Evolutionary conservation across 2,329 filamentous ascomycete species (phyloP).

Genomic region (Colletotrichum costaricense): DNA sequence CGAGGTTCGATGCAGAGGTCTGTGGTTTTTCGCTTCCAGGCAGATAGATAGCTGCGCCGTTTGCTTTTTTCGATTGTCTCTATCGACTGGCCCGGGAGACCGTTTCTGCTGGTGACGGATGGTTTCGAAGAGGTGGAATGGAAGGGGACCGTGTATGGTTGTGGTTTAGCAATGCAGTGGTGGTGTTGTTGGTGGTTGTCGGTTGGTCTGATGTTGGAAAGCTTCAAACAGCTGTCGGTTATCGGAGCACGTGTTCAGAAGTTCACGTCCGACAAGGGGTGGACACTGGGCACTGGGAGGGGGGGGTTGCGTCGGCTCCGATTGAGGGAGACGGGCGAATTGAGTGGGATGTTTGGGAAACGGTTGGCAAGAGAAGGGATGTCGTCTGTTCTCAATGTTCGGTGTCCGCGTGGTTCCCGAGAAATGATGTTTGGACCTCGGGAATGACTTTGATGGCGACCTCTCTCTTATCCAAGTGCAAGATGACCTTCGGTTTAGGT

Average conservation of each 20-base stretch:
- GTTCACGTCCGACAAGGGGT: constrained; percentile 18
- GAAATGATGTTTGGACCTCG: background rate
- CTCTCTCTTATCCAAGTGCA: background rate
- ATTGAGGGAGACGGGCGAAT: background rate
- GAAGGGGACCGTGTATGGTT: constrained; percentile 3
- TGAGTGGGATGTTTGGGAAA: background rate
- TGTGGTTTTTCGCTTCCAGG: constrained; percentile 8
- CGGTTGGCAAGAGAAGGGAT: background rate
- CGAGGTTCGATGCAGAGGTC: constrained; percentile 4
- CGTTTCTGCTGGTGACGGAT: background rate
- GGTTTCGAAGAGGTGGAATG: constrained; percentile 9
- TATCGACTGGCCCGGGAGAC: background rate
- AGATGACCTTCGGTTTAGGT: background rate
- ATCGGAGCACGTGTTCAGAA: constrained; percentile 34
- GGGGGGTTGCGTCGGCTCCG: background rate
- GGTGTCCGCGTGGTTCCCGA: background rate
- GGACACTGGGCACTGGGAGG: background rate
- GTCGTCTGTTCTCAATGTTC: constrained; percentile 21
- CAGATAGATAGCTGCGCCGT: constrained; percentile 1
- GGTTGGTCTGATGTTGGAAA: constrained; percentile 32
- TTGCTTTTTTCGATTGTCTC: background rate
- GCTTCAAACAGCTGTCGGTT: constrained; percentile 23
- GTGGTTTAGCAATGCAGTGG: background rate
- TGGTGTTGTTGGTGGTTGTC: background rate
- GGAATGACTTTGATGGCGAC: background rate